Conservation (phyloP, 495 filamentous ascomycete genomes). For the Hyaloscypha variabilis region DNA sequence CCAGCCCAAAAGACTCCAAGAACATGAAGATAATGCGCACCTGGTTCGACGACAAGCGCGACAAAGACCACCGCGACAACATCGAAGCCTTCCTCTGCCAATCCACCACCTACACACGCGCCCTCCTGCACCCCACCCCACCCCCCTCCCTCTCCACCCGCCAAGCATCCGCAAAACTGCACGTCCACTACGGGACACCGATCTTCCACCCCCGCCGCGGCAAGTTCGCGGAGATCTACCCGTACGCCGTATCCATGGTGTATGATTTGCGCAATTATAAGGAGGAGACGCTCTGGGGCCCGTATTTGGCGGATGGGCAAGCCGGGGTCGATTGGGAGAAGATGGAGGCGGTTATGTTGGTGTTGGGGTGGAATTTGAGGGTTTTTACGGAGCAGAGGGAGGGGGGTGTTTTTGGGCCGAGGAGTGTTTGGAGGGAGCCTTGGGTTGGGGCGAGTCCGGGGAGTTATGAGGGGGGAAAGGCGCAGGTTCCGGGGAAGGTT, state of each 20-base stretch:
- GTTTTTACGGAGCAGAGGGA: slow-evolving; percentile 41
- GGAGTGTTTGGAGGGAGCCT: slow-evolving; percentile 44
- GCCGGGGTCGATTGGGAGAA: slow-evolving; percentile 69
- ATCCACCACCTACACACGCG: slow-evolving; percentile 56
- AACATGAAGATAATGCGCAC: slow-evolving; percentile 22
- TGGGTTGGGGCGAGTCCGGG: slow-evolving; percentile 54
- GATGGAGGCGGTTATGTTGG: slow-evolving; percentile 65
- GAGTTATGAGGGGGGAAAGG: slow-evolving; percentile 41
- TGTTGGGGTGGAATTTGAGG: slow-evolving; percentile 57
- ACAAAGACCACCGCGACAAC: slow-evolving; percentile 32
- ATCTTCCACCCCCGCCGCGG: slow-evolving; percentile 36
- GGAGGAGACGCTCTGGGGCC: slow-evolving; percentile 57
- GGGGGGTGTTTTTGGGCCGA: slow-evolving; percentile 41
- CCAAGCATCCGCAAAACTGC: slow-evolving; percentile 64
- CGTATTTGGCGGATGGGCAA: slow-evolving; percentile 56
- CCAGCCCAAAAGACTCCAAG: neutral
- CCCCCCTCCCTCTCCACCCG: slow-evolving; percentile 31
- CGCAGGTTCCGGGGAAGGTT: slow-evolving; percentile 36
- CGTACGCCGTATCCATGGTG: slow-evolving; percentile 60
- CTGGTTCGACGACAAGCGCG: slow-evolving; percentile 35
- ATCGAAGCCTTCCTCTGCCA: slow-evolving; percentile 48
- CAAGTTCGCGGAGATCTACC: slow-evolving; percentile 41
- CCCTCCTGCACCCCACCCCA: slow-evolving; percentile 19
- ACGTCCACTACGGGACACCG: slow-evolving; percentile 60
- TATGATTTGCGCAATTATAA: slow-evolving; percentile 69